A percentile compares a stretch with the other conserved stretches of the same genome.
Conservation (phyloP, 768 basidiomycete species). For the Austroboletus festivus region DNA sequence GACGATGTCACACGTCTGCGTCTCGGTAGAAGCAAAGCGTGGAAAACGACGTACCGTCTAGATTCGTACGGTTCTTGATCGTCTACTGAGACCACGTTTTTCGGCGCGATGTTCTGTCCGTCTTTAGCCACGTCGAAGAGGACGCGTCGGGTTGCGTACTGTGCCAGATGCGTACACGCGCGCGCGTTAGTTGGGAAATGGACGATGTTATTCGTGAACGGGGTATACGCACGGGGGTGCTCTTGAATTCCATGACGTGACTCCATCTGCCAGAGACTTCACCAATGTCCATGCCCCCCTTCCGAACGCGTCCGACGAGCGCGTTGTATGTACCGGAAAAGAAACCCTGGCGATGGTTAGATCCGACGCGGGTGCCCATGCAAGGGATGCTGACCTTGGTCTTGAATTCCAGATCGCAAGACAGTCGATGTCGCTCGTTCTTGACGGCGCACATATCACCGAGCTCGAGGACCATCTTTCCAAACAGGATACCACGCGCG, state of each 20-base stretch:
- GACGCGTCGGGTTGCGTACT: conserved; percentile 69
- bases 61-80: conserved; percentile 93
- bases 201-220: no score
- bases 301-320: conserved; percentile 76
- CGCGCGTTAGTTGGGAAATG: not conserved
- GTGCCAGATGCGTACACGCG: not conserved
- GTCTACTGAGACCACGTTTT: conserved; percentile 79
- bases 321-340: conserved; percentile 97
- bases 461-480: conserved; percentile 94
- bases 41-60: conserved; percentile 56
- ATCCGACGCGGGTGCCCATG: no score
- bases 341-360: conserved; percentile 64
- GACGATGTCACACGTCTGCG: no score
- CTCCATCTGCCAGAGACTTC: conserved; percentile 92
- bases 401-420: conserved; percentile 93
- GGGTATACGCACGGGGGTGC: conserved; percentile 48
- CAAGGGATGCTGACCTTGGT: conserved; percentile 64
- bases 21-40: no score
- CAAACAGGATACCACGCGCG: conserved; percentile 81
- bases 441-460: conserved; percentile 85
- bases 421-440: conserved; percentile 72
- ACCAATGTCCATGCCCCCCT: conserved; percentile 62
- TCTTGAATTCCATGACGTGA: conserved; percentile 82
- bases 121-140: conserved; percentile 84
- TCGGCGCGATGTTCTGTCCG: conserved; percentile 70